Evolutionary conservation across 2,329 filamentous ascomycete species (phyloP).

Genomic region (Stemphylium vesicarium): DNA sequence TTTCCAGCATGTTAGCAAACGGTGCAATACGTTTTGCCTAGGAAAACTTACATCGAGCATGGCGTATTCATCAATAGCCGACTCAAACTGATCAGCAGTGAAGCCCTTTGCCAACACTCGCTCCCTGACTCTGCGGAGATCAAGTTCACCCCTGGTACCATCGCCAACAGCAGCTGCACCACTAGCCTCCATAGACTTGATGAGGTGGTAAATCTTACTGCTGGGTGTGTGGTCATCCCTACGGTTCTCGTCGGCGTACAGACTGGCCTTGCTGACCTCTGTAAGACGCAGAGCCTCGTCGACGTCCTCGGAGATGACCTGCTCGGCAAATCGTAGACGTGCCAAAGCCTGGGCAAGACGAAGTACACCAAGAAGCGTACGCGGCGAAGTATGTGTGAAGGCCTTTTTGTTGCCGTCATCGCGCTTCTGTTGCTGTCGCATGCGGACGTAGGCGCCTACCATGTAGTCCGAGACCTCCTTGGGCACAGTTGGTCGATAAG

Average conservation of each 20-base stretch:
- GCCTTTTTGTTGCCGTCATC: slow-evolving; percentile 91
- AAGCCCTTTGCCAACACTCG: slow-evolving; percentile 95
- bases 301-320: slow-evolving; percentile 89
- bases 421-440: slow-evolving; percentile 89
- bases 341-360: slow-evolving; percentile 94
- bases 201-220: slow-evolving; percentile 93
- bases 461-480: slow-evolving; percentile 92
- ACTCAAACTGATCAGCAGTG: slow-evolving; percentile 89
- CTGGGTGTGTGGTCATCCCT: slow-evolving; percentile 75
- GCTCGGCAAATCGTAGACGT: slow-evolving; percentile 83
- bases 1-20: slow-evolving; percentile 35
- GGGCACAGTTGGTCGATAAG: slow-evolving; percentile 85
- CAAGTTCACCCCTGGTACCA: slow-evolving; percentile 75
- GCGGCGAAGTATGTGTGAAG: slow-evolving; percentile 91
- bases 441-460: slow-evolving; percentile 92
- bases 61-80: slow-evolving; percentile 87
- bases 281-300: slow-evolving; percentile 91
- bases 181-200: slow-evolving; percentile 84
- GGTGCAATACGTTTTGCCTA: neutral
- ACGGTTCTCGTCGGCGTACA: slow-evolving; percentile 71
- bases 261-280: slow-evolving; percentile 90
- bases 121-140: slow-evolving; percentile 86
- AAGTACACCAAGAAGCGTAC: slow-evolving; percentile 90
- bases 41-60: slow-evolving; percentile 76
- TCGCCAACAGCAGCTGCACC: slow-evolving; percentile 81